These are phyloP conservation scores for Epithele typhae DNA, from an alignment of 768 basidiomycete species.

Conservation along the genomic window DNA sequence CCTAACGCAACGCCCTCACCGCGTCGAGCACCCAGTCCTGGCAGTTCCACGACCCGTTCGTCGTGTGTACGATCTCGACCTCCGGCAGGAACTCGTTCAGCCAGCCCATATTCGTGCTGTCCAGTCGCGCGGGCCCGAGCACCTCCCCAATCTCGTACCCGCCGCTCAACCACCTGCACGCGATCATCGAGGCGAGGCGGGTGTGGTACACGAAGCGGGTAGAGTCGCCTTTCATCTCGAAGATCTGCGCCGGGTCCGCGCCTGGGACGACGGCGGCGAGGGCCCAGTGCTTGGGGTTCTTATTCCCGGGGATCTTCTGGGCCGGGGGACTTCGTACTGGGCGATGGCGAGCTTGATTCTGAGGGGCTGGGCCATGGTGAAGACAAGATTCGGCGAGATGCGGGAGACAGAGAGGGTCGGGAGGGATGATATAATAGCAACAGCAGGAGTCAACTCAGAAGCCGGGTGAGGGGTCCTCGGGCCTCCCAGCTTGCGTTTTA, in stretches of 20 bases:
- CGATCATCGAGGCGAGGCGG: background rate
- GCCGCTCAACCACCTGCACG: too few species aligned
- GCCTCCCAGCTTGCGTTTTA: too few species aligned
- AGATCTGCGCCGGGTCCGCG: background rate
- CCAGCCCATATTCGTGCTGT: too few species aligned
- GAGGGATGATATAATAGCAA: too few species aligned
- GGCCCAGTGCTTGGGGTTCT: too few species aligned
- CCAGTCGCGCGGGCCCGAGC: too few species aligned
- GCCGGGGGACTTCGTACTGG: background rate
- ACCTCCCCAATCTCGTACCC: too few species aligned
- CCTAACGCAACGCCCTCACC: background rate
- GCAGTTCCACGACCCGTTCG: slow-evolving; percentile 1
- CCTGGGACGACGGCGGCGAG: too few species aligned
- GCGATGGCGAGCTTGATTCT: background rate
- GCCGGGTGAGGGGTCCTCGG: too few species aligned
- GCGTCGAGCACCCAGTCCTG: background rate
- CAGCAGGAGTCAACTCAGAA: too few species aligned
- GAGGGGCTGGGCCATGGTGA: background rate
- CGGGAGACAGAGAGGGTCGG: too few species aligned
- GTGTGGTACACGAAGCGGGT: background rate
- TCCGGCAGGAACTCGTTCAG: background rate
- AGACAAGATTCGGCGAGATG: too few species aligned
- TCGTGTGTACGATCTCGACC: background rate
- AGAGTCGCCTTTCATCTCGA: background rate
- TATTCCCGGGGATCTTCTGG: background rate